Evolutionary conservation across 225 moss, liverwort and hornwort species (phyloP), one percentile per base, ranked within the genome.

Genomic region (Polytrichum formosum): DNA sequence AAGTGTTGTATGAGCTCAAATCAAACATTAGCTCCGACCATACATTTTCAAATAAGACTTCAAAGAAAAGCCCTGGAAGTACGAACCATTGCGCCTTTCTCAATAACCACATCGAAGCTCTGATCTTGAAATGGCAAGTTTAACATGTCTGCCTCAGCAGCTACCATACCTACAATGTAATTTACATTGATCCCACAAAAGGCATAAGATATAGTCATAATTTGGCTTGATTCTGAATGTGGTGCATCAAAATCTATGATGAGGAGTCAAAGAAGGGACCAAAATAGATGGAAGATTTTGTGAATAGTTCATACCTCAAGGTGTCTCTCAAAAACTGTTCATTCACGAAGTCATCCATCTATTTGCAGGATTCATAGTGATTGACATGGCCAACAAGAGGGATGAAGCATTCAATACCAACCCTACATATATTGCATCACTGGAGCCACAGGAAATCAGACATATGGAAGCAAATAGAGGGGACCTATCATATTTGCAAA

Each of bases 31-130:
- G 37, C 37, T 10, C 37, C 2, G 37, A 37, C 37, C 37, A 37
- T 10, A 37, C 10, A 37, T 37, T 9, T 2, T 37, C 10, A 37
- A 10, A 33, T 1, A 37, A 58, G 56, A 22, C 20, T 19, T 22
- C 1, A 58, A 22, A 22, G 56, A 21, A n/a, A 58, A 37, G 37
- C 37, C 56, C 25, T n/a, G 56, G 58, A 30, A 33, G 70, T 61
- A 79, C 92, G 72, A 74, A 97, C 96, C 84, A 92, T 68, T 66
- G 92, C 89, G 66, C 96, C 96, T 76, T 97, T 97, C 68, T 97
- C 96, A 63, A 97, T 91, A 26, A 93, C 90, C 53, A 97, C 80
- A 65, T 97, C 93, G 27, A 97, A 97, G 78, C 85, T 85, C 67
- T 77, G 77, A 55, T 90, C 76, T 20, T 88, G 84, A 80, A 92